Conservation (phyloP, 2,329 filamentous ascomycete genomes). For the Xylaria sp. region DNA sequence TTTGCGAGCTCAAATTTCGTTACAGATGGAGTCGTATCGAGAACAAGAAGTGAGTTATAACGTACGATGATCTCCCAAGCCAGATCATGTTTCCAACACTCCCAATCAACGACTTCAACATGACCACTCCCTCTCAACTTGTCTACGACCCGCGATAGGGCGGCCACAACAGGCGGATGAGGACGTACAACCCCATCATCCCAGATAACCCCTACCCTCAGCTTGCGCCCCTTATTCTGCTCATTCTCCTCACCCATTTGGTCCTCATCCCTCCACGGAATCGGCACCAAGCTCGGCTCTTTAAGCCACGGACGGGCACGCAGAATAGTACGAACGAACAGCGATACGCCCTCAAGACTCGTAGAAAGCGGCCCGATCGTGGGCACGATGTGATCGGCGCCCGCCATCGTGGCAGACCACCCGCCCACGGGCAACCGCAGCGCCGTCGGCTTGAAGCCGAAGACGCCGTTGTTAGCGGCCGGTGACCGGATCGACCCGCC, state of each 20-base stretch:
- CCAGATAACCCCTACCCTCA: slow-evolving; percentile 70
- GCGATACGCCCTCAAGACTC: slow-evolving; percentile 58
- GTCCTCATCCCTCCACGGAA: slow-evolving; percentile 42
- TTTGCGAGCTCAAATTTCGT: neutral
- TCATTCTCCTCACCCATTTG: slow-evolving; percentile 11
- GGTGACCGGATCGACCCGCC: slow-evolving; percentile 61
- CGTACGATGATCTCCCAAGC: slow-evolving; percentile 55
- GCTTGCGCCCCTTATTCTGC: slow-evolving; percentile 53
- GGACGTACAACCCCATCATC: slow-evolving; percentile 69
- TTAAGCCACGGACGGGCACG: slow-evolving; percentile 44
- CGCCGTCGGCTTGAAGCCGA: slow-evolving; percentile 56
- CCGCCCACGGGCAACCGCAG: slow-evolving; percentile 57
- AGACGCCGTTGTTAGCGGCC: slow-evolving; percentile 60
- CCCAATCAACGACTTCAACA: slow-evolving; percentile 67
- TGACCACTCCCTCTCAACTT: slow-evolving; percentile 60
- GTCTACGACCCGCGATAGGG: slow-evolving; percentile 64
- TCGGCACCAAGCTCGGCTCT: slow-evolving; percentile 41
- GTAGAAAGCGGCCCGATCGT: slow-evolving; percentile 66
- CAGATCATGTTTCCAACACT: slow-evolving; percentile 63
- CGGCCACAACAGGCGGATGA: slow-evolving; percentile 68
- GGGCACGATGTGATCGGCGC: slow-evolving; percentile 49
- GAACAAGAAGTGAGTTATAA: slow-evolving; percentile 52
- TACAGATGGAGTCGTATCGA: neutral
- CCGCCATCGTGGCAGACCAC: slow-evolving; percentile 53
- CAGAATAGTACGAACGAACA: slow-evolving; percentile 55